These are phyloP conservation scores for Amanita exitialis DNA, from an alignment of 768 basidiomycete species.

Conservation along the genomic window DNA sequence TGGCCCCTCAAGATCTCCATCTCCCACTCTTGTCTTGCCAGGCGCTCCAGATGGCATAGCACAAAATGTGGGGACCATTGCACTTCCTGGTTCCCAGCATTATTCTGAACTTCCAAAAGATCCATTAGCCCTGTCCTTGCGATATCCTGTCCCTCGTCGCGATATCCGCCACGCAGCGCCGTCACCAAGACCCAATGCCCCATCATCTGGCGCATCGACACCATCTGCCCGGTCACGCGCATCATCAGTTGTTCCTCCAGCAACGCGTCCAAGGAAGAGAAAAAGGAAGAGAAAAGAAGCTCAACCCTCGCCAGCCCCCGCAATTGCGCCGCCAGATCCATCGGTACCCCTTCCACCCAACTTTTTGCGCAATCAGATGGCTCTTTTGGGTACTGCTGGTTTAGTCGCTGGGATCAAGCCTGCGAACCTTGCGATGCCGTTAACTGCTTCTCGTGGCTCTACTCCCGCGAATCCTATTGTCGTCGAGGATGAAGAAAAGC, in stretches of 20 bases:
- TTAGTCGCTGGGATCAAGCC: conserved; percentile 59
- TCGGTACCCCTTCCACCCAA: conserved; percentile 52
- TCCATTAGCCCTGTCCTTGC: conserved; percentile 64
- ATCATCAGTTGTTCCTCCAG: conserved; percentile 13
- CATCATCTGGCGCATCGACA: conserved; percentile 16
- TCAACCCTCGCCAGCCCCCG: conserved; percentile 38
- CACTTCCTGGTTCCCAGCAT: conserved; percentile 92
- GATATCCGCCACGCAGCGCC: not conserved
- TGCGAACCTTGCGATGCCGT: conserved; percentile 30
- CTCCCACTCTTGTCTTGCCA: conserved; percentile 50
- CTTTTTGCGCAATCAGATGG: conserved; percentile 65
- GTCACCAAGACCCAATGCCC: not conserved
- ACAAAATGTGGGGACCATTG: conserved; percentile 96
- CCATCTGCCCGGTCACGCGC: conserved; percentile 12
- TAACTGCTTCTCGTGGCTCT: conserved; percentile 33
- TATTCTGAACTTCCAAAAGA: conserved; percentile 80
- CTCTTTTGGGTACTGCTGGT: conserved; percentile 64
- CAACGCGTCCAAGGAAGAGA: conserved; percentile 19
- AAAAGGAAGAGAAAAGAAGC: conserved; percentile 30
- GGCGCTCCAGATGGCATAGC: conserved; percentile 25
- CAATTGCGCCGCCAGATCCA: conserved; percentile 55
- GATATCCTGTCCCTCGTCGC: conserved; percentile 20
- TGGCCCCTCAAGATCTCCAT: conserved; percentile 67
- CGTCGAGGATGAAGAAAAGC: conserved; percentile 45
- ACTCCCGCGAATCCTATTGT: conserved; percentile 60